Conservation (phyloP, 805 yeast genomes). For the Pichia membranifaciens region DNA sequence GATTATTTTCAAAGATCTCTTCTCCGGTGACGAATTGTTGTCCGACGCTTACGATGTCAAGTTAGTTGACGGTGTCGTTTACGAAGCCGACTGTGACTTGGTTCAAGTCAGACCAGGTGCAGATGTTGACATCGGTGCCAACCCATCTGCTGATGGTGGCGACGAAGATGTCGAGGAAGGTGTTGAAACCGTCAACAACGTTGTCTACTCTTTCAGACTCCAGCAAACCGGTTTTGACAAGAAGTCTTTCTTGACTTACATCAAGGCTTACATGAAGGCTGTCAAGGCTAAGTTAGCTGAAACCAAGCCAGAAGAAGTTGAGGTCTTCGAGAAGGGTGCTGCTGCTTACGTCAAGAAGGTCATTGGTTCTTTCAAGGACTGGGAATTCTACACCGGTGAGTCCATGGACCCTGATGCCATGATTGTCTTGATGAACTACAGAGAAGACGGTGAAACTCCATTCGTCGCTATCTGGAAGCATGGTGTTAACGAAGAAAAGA, state of each 20-base stretch:
- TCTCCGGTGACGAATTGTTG: slow-evolving; percentile 92
- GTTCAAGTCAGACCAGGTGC: slow-evolving; percentile 78
- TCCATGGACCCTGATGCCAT: slow-evolving; percentile 99
- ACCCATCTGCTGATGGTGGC: slow-evolving; percentile 98
- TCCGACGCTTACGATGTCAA: slow-evolving; percentile 94
- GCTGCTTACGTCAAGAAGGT: slow-evolving; percentile 93
- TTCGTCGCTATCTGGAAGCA: slow-evolving; percentile 98
- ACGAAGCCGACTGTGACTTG: slow-evolving; percentile 95
- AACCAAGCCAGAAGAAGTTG: slow-evolving; percentile 79
- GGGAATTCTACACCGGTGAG: slow-evolving; percentile 99
- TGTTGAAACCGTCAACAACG: slow-evolving; percentile 91
- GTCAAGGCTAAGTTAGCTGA: slow-evolving; percentile 90
- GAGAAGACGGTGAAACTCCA: slow-evolving; percentile 99
- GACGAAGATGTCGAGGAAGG: slow-evolving; percentile 79
- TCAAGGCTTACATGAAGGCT: slow-evolving; percentile 98
- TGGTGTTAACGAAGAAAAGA: slow-evolving; percentile 85
- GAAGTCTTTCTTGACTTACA: slow-evolving; percentile 93
- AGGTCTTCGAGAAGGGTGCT: slow-evolving; percentile 96
- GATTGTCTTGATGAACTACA: slow-evolving; percentile 97
- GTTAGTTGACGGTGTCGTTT: slow-evolving; percentile 84
- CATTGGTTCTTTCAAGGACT: slow-evolving; percentile 91
- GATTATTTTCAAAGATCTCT: slow-evolving; percentile 59
- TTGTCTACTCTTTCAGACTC: slow-evolving; percentile 97
- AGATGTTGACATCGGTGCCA: slow-evolving; percentile 97
- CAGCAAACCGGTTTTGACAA: slow-evolving; percentile 95